Base-by-base conservation (phyloP, 2,329 filamentous ascomycete genomes). In the Stachybotrys echinatus region DNA sequence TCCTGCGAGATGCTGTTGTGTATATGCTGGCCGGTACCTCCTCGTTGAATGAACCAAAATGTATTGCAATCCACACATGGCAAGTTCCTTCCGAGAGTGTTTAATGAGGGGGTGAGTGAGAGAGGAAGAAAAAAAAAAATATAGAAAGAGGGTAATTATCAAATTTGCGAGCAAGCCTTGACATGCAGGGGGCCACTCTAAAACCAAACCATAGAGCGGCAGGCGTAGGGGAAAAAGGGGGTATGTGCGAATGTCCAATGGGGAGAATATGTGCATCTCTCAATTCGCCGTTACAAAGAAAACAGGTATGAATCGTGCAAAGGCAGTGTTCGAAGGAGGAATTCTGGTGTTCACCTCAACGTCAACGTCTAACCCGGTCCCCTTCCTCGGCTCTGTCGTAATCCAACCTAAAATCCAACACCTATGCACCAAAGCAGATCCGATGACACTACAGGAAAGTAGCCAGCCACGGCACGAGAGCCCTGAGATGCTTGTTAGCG, bases 381-480 rank as follows among this genome's bases (percentile, higher is more conserved):
- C 27, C 27, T 8, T 34, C 10, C 5, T 34, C 27, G 10, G 14
- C 10, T 34, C 27, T 10, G 5, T 5, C 10, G 27, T 34, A 34
- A 10, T 14, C 27, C 27, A 34, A 34, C 27, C 27, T 14, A 34
- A 14, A 34, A 34, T 34, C 27, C 27, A 34, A 34, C 27, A 34
- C 14, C 10, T 34, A 14, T 34, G 27, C 27, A 34, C 14, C 27
- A 5, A 34, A 34, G 27, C 27, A 34, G 14, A 34, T 5, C 10
- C 14, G 22, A 20, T 45, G n/a, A 23, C 22, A 48, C 66, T 69
- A 79, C 55, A 79, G 68, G 54, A 77, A 70, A 60, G 74, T 75
- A 65, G 75, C 75, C 53, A 79, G 70, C 65, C 75, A 79, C 34
- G 76, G 75, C 50, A 76, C 74, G 48, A 78, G 61, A 27, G 75